Base-by-base conservation (phyloP, 108 stramenopile species). In the Pseudonitzschia delicatissima region DNA sequence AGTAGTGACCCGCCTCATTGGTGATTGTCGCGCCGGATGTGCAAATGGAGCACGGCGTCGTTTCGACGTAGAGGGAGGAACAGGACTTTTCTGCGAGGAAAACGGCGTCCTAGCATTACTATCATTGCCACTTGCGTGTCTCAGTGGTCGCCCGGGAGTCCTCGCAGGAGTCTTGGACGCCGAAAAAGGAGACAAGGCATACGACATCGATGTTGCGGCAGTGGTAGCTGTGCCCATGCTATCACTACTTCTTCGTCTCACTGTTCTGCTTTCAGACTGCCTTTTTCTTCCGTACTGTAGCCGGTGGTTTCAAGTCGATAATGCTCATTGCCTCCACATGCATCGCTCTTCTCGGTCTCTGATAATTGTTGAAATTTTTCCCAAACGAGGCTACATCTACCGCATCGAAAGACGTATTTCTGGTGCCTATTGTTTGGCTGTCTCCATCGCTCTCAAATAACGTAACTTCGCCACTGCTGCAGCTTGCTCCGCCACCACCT, bases 11-110 rank as follows among this genome's bases (percentile, higher is more conserved):
- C 63, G 62, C 21, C 36, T 39, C 53, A 57, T 57, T 5, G 71
- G 71, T 15, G 71, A 71, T 4, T 57, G 49, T 23, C 55, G 20
- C 8, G 53, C 53, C 8, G 53, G 53, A 55, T 52, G 36, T 5
- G 35, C 52, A 23, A 51, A 35, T 17, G 32, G 71, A 31, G 62
- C 71, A n/a, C 62, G 20, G 23, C 69, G 60, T 25, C 71, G 62
- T 25, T 64, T 64, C 20, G 37, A 25, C 11, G 71, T 62, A n/a
- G 71, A 57, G n/a, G 57, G 48, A 5, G 71, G 63, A 39, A 52
- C 52, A 15, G 71, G 40, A 23, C 52, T 60, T 20, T 23, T 25
- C 18, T 23, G 39, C 21, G 15, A 36, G 36, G 34, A 25, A 52
- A 45, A 34, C 49, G 34, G 37, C 25, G 44, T 62, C 18, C 51